Evolutionary conservation across 2,329 filamentous ascomycete species (phyloP).

Genomic region (Bertia moriformis): DNA sequence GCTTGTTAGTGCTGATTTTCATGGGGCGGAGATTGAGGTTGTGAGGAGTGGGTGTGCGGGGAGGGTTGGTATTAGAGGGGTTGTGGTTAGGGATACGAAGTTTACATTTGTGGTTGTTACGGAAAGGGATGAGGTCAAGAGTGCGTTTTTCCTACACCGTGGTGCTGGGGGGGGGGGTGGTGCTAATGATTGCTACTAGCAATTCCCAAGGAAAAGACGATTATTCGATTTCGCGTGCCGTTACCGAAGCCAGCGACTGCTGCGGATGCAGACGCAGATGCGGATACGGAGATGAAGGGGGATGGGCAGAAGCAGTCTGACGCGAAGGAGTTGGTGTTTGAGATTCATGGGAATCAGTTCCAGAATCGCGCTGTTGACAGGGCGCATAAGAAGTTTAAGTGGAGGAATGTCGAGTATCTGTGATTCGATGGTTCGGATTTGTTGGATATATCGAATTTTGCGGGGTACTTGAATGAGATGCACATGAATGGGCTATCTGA

Average conservation of each 20-base stretch:
- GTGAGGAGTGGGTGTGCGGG: conserved; percentile 41
- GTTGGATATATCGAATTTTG: too few species aligned
- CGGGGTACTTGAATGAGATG: too few species aligned
- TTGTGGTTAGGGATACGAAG: conserved; percentile 49
- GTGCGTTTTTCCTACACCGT: conserved; percentile 16
- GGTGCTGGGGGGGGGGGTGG: not conserved
- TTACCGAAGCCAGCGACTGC: conserved; percentile 12
- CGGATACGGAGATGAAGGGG: not conserved
- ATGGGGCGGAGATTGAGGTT: conserved; percentile 43
- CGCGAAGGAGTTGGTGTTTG: conserved; percentile 32
- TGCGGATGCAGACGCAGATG: conserved; percentile 6
- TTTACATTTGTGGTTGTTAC: conserved; percentile 48
- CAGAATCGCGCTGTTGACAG: conserved; percentile 41
- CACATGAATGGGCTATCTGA: too few species aligned
- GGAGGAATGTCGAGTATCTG: conserved; percentile 39
- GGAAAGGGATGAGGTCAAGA: conserved; percentile 33
- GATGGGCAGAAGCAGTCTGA: too few species aligned
- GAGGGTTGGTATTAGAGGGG: conserved; percentile 41
- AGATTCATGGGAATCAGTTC: conserved; percentile 46
- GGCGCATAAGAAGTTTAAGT: conserved; percentile 49
- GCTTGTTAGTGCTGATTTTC: conserved; percentile 48
- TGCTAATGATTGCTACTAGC: conserved; percentile 13
- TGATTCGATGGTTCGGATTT: too few species aligned
- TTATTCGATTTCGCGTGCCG: conserved; percentile 42
- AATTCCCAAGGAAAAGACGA: conserved; percentile 45